These are phyloP conservation scores for Elasticomyces elasticus DNA, from an alignment of 495 filamentous ascomycete genomes.

Conservation along the genomic window DNA sequence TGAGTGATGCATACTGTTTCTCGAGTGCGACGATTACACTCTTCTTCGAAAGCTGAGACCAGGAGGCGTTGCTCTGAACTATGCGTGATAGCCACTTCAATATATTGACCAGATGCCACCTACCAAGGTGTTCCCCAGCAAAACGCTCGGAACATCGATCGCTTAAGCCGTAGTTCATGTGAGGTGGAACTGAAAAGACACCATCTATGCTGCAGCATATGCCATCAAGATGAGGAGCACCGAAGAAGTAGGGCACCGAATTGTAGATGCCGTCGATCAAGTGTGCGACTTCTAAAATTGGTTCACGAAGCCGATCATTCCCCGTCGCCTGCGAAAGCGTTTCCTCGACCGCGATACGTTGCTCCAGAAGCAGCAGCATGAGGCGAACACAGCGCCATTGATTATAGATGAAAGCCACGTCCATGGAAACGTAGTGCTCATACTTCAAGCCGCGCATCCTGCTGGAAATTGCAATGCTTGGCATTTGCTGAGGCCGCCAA, in stretches of 20 bases:
- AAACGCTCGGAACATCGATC: background rate
- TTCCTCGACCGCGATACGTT: background rate
- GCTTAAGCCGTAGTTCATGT: too few relatives aligned
- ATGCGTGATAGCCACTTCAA: too few relatives aligned
- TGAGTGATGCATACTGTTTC: too few relatives aligned
- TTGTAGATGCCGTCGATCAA: background rate
- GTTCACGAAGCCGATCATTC: background rate
- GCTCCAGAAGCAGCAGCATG: background rate
- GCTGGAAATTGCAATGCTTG: too few relatives aligned
- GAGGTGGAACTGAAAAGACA: too few relatives aligned
- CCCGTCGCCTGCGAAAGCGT: background rate
- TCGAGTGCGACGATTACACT: too few relatives aligned
- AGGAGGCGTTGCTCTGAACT: too few relatives aligned
- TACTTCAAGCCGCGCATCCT: background rate
- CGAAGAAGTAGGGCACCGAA: background rate
- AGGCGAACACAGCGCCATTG: background rate
- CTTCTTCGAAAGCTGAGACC: too few relatives aligned
- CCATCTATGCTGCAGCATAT: too few relatives aligned
- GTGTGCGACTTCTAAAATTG: too few relatives aligned
- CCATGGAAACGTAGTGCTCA: background rate
- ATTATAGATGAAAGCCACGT: background rate
- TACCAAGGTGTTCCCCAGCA: background rate
- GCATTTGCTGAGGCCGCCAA: too few relatives aligned
- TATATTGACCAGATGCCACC: constrained; percentile 19
- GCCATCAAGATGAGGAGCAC: too few relatives aligned